Conservation (phyloP, 129 eudicot species). For the Artemisia tridentata region DNA sequence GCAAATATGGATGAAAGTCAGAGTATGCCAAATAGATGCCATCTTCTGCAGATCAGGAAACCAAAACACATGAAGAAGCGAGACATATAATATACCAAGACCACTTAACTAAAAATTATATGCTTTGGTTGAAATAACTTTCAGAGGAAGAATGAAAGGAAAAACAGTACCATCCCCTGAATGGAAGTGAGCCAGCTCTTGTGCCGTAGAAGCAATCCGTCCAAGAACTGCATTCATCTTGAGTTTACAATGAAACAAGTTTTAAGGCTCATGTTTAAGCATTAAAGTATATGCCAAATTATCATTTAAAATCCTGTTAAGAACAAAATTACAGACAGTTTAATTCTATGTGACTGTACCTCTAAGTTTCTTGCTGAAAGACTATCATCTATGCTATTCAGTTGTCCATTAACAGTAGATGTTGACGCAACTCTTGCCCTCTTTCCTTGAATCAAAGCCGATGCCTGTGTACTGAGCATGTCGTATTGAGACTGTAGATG, state of each 20-base stretch:
- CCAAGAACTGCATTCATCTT: slow-evolving; percentile 99
- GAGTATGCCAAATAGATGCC: slow-evolving; percentile 91
- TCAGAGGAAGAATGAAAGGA: background rate
- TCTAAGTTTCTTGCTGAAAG: slow-evolving; percentile 87
- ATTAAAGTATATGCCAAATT: background rate
- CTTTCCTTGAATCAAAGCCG: slow-evolving; percentile 84
- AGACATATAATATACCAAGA: background rate
- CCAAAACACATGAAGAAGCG: slow-evolving; percentile 14
- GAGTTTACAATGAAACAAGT: slow-evolving; percentile 28
- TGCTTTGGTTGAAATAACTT: background rate
- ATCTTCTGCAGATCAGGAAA: slow-evolving; percentile 58
- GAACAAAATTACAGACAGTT: background rate
- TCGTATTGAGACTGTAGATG: slow-evolving; percentile 81
- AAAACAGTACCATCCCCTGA: slow-evolving; percentile 80
- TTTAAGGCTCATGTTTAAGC: slow-evolving; percentile 8
- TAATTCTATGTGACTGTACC: slow-evolving; percentile 35
- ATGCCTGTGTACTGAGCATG: slow-evolving; percentile 88
- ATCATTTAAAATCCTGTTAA: slow-evolving; percentile 20
- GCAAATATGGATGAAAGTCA: slow-evolving; percentile 82
- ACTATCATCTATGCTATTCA: slow-evolving; percentile 69
- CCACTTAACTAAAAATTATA: background rate
- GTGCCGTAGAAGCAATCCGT: slow-evolving; percentile 84
- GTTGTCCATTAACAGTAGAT: slow-evolving; percentile 73
- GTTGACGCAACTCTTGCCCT: slow-evolving; percentile 95
- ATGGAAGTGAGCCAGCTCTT: slow-evolving; percentile 93